Evolutionary conservation across 306 rosid genomes (phyloP).

Genomic region (Quercus rubra): DNA sequence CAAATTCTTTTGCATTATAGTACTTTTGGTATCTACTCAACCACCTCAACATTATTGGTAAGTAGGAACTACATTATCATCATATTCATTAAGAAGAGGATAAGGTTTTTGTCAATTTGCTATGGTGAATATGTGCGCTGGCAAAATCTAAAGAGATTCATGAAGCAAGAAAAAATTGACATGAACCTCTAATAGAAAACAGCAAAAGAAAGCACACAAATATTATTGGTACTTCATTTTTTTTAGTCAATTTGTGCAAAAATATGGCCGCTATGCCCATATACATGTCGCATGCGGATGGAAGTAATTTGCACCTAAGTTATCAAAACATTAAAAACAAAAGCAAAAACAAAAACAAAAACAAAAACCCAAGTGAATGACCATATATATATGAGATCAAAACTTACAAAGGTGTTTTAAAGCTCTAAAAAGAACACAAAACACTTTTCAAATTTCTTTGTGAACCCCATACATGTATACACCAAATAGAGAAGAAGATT

Average conservation of each 20-base stretch:
- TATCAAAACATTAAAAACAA: not conserved
- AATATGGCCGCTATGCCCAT: constrained; percentile 78
- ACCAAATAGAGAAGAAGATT: not conserved
- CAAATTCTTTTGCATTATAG: no score
- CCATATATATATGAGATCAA: not conserved
- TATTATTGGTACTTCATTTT: constrained; percentile 16
- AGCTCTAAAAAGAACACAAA: no score
- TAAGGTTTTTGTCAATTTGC: not conserved
- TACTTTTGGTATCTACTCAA: not conserved
- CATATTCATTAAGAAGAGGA: not conserved
- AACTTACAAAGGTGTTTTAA: not conserved
- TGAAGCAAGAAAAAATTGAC: constrained; percentile 9
- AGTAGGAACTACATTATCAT: not conserved
- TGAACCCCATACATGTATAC: not conserved
- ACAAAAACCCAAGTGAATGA: not conserved
- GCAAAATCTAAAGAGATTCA: constrained; percentile 31
- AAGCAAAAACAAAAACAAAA: not conserved
- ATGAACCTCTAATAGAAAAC: constrained; percentile 48
- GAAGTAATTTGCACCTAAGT: constrained; percentile 60
- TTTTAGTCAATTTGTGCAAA: constrained; percentile 59
- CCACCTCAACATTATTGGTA: not conserved
- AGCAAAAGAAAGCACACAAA: constrained; percentile 37
- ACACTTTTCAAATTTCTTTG: not conserved
- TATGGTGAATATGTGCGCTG: constrained; percentile 34
- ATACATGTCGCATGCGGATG: constrained; percentile 71